Base-by-base conservation (phyloP, 2,329 filamentous ascomycete species). In the Trichophyton mentagrophytes region DNA sequence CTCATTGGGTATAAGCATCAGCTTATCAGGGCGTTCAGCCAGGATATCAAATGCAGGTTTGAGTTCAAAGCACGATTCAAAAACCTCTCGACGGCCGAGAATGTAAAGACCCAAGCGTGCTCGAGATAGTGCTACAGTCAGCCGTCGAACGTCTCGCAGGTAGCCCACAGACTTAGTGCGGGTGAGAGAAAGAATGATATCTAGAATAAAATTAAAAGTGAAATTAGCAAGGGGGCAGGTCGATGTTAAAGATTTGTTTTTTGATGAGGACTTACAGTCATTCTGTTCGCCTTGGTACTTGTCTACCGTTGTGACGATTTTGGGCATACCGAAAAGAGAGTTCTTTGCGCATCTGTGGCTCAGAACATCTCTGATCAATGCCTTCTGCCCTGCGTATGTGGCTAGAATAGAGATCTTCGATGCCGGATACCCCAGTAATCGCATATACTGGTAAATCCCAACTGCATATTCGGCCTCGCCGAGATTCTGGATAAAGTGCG, bases 241-340 rank as follows among this genome's bases (percentile, higher is more conserved):
- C 4, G 20, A 33, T n/a, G 0, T 11, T n/a, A 42, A 38, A 13
- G 4, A 36, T 22, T 44, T 11, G 9, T 22, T 22, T 22, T 22
- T 38, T 13, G 11, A 38, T 38, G 17, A 20, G 2, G 20, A 47
- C 55, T 57, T 44, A 93, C 89, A 97, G 70, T 99, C 93, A 74
- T 99, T 99, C 75, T 99, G 93, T 78, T 99, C 93, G 72, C 93
- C 95, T 77, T 99, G 93, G 70, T 97, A 99, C 73, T 96, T 96
- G 77, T 99, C 93, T 64, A 99, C 92, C 3, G 95, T 99, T 2
- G 89, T 91, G 30, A 99, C 89, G 59, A 88, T 86, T 73, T 86
- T 88, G 17, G 93, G 93, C 73, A 96, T 77, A 7, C 92, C 91
- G 74, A 99, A 99, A 20, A 97, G 77, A 1, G 85, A 77, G 67